Base-by-base conservation (phyloP, 306 rosid species). In the Casuarina glauca region DNA sequence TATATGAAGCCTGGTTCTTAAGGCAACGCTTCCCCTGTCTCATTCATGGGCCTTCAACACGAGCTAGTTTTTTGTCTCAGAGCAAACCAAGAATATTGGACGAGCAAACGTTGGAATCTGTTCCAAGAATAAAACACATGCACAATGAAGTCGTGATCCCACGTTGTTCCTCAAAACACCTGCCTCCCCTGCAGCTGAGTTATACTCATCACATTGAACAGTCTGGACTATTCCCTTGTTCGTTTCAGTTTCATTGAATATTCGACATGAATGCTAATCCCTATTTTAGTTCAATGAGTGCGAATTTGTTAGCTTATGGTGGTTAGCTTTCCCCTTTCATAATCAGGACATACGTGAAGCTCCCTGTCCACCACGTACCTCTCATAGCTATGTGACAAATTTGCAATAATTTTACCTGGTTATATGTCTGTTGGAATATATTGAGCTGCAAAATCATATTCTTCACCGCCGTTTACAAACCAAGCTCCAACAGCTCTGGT, bases 191-290 rank as follows among this genome's bases (percentile, higher is more conserved):
- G 42, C 5, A 3, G 1, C 12, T 46, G 1, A 7, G 39, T 11
- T 61, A 52, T 13, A 52, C 20, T 16, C 0, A 11, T 36, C 68
- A 12, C 44, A 5, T 61, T 16, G 36, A 62, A 62, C 39, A 38
- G 2, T 32, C 4, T 35, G 4, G 1, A 35, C 17, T 62, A 12
- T 52, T 55, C 16, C 51, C 6, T 44, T 46, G 17, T 26, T 45
- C 49, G 9, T 69, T 70, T 4, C 70, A 58, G 35, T 12, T 78
- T 69, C 81, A 69, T 39, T 67, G 74, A 46, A 63, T 67, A 69
- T 46, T 26, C 43, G 2, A 12, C 2, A 48, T 42, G 39, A 46
- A 48, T 75, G 0, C 36, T 3, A 43, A 5, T 62, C 43, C 44
- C 5, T 17, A 62, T 12, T 62, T 13, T 62, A 57, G 64, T 5